These are phyloP conservation scores for Mucor piriformis DNA, from an alignment of 371 early-diverging fungal genomes.

Conservation along the genomic window DNA sequence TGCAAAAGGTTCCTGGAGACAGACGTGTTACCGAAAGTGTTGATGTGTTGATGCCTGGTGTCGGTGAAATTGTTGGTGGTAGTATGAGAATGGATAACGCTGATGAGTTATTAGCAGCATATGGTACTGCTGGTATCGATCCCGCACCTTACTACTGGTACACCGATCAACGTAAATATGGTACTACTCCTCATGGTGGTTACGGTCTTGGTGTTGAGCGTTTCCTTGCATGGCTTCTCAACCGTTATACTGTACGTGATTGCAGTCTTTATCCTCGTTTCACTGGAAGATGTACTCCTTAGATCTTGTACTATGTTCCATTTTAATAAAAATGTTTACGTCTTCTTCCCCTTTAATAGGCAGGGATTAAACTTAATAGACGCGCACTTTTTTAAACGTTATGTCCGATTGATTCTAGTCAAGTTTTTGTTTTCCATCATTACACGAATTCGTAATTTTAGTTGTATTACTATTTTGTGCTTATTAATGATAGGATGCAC, in stretches of 20 bases:
- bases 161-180: constrained; percentile 99
- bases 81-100: constrained; percentile 97
- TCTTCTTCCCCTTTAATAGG: neutral
- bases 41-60: constrained; percentile 98
- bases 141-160: constrained; percentile 99
- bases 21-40: constrained; percentile 93
- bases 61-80: constrained; percentile 99
- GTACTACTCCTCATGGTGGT: constrained; percentile 98
- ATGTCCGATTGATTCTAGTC: too few species aligned
- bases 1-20: constrained; percentile 90
- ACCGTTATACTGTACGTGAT: constrained; percentile 94
- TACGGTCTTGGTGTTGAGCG: constrained; percentile 99
- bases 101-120: constrained; percentile 93
- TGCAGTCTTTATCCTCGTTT: constrained; percentile 97
- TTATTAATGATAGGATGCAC: too few species aligned
- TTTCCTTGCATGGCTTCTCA: constrained; percentile 97
- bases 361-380: neutral
- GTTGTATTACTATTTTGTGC: too few species aligned
- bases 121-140: constrained; percentile 96
- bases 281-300: constrained; percentile 88
- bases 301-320: constrained; percentile 23
- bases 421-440: neutral
- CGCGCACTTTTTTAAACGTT: neutral
- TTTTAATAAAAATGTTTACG: neutral
- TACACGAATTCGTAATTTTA: neutral